Evolutionary conservation across 352 stramenopile species (phyloP).

Genomic region (Globisporangium perplexum): DNA sequence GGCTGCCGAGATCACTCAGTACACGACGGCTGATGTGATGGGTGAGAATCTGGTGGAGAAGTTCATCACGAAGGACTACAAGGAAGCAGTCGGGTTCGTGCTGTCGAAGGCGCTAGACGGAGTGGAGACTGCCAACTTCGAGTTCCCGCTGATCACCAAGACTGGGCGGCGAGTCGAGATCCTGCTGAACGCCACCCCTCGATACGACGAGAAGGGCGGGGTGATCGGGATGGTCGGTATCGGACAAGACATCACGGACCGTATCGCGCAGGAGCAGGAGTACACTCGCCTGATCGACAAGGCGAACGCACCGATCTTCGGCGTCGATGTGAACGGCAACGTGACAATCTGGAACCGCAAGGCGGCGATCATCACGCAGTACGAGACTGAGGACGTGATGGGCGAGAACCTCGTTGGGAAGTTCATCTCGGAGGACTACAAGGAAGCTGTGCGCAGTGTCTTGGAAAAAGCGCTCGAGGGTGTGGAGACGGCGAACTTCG

Average conservation of each 20-base stretch:
- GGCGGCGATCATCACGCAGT: slow-evolving; percentile 41
- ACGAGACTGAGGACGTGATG: slow-evolving; percentile 36
- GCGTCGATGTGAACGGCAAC: slow-evolving; percentile 48
- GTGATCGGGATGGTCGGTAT: slow-evolving; percentile 89
- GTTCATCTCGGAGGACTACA: slow-evolving; percentile 52
- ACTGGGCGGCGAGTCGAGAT: slow-evolving; percentile 38
- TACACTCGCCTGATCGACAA: slow-evolving; percentile 50
- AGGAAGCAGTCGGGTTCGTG: slow-evolving; percentile 22
- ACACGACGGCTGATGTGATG: slow-evolving; percentile 30
- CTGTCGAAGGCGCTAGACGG: slow-evolving; percentile 32
- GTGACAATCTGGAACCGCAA: slow-evolving; percentile 62
- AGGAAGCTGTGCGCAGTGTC: slow-evolving; percentile 25
- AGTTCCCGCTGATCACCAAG: slow-evolving; percentile 59
- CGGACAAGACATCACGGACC: slow-evolving; percentile 77
- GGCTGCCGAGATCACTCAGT: slow-evolving; percentile 88
- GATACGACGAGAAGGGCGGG: slow-evolving; percentile 72
- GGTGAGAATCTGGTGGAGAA: slow-evolving; percentile 56
- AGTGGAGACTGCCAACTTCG: slow-evolving; percentile 49
- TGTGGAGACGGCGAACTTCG: slow-evolving; percentile 48
- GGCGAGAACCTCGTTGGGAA: slow-evolving; percentile 46
- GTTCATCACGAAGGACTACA: slow-evolving; percentile 62
- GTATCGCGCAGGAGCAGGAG: slow-evolving; percentile 70
- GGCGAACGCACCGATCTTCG: slow-evolving; percentile 64
- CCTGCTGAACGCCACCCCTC: slow-evolving; percentile 35
- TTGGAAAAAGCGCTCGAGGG: slow-evolving; percentile 34